Conservation (phyloP, 179 eudicot genomes). For the Camellia oleifera region DNA sequence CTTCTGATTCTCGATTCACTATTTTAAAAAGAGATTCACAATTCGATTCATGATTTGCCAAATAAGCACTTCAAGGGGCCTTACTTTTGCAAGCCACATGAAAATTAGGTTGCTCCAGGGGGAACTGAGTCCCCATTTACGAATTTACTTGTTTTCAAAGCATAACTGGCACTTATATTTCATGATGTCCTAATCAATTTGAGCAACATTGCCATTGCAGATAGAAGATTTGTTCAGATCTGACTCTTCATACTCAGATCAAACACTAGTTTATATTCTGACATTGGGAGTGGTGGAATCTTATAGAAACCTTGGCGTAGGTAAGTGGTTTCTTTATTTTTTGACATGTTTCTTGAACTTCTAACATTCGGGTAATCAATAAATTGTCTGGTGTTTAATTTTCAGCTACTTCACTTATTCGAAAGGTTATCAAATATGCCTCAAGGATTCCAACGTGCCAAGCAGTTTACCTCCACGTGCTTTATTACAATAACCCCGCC, state of each 20-base stretch:
- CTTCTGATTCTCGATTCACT: too few relatives aligned
- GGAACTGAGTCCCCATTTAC: background rate
- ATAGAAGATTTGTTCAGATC: slow-evolving; percentile 71
- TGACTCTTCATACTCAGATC: slow-evolving; percentile 63
- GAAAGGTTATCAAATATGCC: slow-evolving; percentile 81
- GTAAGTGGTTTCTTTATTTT: slow-evolving; percentile 30
- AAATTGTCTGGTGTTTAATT: slow-evolving; percentile 16
- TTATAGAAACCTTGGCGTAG: slow-evolving; percentile 90
- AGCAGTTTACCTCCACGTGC: slow-evolving; percentile 90
- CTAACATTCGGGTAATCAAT: background rate
- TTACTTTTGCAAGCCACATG: slow-evolving; percentile 4
- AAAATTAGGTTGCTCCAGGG: background rate
- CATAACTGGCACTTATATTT: background rate
- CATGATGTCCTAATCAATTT: background rate
- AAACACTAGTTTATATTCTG: slow-evolving; percentile 76
- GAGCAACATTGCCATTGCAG: slow-evolving; percentile 36
- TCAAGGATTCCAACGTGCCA: slow-evolving; percentile 67
- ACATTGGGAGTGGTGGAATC: slow-evolving; percentile 94
- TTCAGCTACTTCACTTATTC: slow-evolving; percentile 82
- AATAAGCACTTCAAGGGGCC: background rate
- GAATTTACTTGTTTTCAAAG: too few relatives aligned
- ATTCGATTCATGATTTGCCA: too few relatives aligned
- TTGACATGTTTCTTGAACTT: background rate
- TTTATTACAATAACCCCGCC: slow-evolving; percentile 86
- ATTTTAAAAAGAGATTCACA: too few relatives aligned